Percentiles rank a stretch among this genome's conserved stretches.
phyloP scores from a whole-genome alignment of 345 rosid species.

The Mercurialis annua region DNA sequence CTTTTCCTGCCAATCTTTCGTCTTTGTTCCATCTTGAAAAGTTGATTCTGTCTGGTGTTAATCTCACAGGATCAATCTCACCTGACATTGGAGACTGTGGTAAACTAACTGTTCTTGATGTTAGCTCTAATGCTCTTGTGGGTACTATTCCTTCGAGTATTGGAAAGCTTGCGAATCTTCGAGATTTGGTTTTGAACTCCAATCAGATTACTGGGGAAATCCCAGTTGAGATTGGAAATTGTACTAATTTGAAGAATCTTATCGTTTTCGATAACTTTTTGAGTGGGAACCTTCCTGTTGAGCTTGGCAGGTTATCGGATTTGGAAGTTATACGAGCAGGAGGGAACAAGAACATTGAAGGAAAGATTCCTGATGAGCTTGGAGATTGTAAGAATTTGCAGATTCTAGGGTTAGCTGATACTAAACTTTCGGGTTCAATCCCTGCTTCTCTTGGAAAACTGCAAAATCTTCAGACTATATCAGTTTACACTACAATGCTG shows the following conservation, averaged over 20 bases:
- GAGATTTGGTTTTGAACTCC: slow-evolving; percentile 59
- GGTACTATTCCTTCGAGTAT: slow-evolving; percentile 64
- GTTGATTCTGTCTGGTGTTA: slow-evolving; percentile 59
- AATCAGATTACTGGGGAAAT: slow-evolving; percentile 76
- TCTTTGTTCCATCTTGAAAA: slow-evolving; percentile 46
- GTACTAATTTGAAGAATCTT: slow-evolving; percentile 46
- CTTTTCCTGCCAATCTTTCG: slow-evolving; percentile 59
- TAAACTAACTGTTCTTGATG: slow-evolving; percentile 45
- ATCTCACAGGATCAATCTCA: slow-evolving; percentile 68
- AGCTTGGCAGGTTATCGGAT: slow-evolving; percentile 55
- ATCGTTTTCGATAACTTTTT: slow-evolving; percentile 63
- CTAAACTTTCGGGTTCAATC: slow-evolving; percentile 63
- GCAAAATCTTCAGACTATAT: slow-evolving; percentile 60
- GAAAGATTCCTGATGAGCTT: slow-evolving; percentile 71
- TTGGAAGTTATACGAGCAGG: slow-evolving; percentile 76
- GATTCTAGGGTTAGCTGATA: slow-evolving; percentile 75
- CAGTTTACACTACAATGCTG: slow-evolving; percentile 65
- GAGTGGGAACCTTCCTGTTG: slow-evolving; percentile 57
- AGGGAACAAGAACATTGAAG: slow-evolving; percentile 72
- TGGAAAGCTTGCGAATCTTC: slow-evolving; percentile 50
- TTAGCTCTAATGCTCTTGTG: slow-evolving; percentile 57
- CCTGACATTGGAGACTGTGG: slow-evolving; percentile 47
- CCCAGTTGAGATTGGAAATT: slow-evolving; percentile 56
- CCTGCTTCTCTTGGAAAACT: slow-evolving; percentile 74
- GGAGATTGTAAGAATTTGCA: slow-evolving; percentile 72